Evolutionary conservation across 306 rosid genomes (phyloP).

Genomic region (Morella rubra): DNA sequence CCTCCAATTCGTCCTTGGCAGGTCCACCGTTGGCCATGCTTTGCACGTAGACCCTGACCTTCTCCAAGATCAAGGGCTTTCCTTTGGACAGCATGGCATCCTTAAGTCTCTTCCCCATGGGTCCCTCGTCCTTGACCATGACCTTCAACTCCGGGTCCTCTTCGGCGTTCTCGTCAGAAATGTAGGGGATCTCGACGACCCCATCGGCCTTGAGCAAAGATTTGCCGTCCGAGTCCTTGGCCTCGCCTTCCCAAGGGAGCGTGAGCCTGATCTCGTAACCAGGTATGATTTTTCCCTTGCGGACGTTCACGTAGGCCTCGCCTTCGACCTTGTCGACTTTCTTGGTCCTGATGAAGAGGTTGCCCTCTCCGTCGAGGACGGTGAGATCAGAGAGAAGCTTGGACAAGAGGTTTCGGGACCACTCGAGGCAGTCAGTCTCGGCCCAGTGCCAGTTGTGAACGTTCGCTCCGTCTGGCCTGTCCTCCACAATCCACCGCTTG

Average conservation of each 20-base stretch:
- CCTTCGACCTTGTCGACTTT: conserved; percentile 63
- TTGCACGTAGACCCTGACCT: conserved; percentile 70
- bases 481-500: conserved; percentile 97
- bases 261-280: conserved; percentile 81
- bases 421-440: conserved; percentile 84
- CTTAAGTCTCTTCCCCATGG: conserved; percentile 67
- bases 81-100: conserved; percentile 79
- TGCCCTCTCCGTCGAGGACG: conserved; percentile 67
- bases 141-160: conserved; percentile 90
- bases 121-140: conserved; percentile 75
- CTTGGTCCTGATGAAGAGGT: conserved; percentile 54
- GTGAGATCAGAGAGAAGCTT: conserved; percentile 62
- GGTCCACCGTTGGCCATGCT: conserved; percentile 93
- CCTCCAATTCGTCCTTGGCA: conserved; percentile 71
- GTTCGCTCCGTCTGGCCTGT: conserved; percentile 87
- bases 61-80: conserved; percentile 73
- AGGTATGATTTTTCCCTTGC: conserved; percentile 90
- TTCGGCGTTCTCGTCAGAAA: conserved; percentile 90
- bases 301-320: conserved; percentile 87
- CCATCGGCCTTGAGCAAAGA: conserved; percentile 76
- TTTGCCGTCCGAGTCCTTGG: conserved; percentile 52
- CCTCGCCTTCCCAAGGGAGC: conserved; percentile 83
- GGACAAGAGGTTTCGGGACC: conserved; percentile 67
- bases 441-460: conserved; percentile 99
- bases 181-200: conserved; percentile 77